Base-by-base conservation (phyloP, 1,139 yeast species). In the Blastobotrys aristatus region DNA sequence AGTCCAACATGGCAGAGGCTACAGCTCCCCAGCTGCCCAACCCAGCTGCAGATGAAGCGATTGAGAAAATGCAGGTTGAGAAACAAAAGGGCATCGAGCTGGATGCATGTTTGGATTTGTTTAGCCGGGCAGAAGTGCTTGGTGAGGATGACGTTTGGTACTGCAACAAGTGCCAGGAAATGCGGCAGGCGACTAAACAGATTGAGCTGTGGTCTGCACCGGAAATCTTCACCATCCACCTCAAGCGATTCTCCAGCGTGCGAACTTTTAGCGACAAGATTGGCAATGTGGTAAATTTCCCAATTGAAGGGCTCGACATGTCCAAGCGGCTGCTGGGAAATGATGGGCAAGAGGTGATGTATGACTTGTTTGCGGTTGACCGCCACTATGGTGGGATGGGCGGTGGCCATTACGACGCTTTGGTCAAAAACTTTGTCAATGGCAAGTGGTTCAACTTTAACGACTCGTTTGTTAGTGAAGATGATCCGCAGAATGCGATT, bases 391-490 rank as follows among this genome's bases (percentile, higher is more conserved):
- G 98, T 48, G 97, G 97, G 0, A 72, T 92, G 29, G 97, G 97
- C 1, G 98, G 98, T 6, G 98, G 98, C 2, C 98, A 92, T 68
- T 92, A 92, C 64, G 92, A 98, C 1, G 88, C 97, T 0, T 83
- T 80, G 57, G 97, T 79, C 1, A 84, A 83, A 64, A 90, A 90
- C 61, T 83, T 81, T 65, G 72, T 80, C 43, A 95, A 87, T 59
- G 69, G 71, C 27, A 73, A 80, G 54, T 92, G 98, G 97, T 89
- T 89, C 63, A 85, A 88, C 62, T 92, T 76, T 65, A 92, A 92
- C 63, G 98, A 92, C 64, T 82, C 96, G 7, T 68, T 83, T 32
- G 97, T 90, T 1, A 51, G 60, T 2, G 8, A 4, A 5, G 27
- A 8, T 3, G 75, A 78, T 47, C 85, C 95, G 0, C 73, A 73